phyloP scores from a whole-genome alignment of 345 rosid genomes.

The Arabis alpina region DNA sequence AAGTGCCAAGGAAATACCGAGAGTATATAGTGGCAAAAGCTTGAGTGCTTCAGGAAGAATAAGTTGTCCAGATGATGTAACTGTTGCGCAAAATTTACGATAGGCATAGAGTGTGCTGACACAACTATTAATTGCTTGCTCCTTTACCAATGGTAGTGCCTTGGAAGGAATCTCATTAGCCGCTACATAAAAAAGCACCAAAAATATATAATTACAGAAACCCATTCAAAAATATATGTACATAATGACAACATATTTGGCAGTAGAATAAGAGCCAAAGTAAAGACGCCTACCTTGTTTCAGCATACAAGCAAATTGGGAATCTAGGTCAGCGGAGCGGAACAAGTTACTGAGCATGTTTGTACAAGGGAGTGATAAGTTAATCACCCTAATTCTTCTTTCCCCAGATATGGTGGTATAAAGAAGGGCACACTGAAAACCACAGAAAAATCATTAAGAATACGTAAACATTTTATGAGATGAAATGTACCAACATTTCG shows the following conservation, averaged over 20 bases:
- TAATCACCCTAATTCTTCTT: constrained; percentile 93
- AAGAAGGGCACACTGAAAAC: constrained; percentile 88
- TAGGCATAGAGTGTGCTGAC: constrained; percentile 76
- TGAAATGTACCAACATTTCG: constrained; percentile 26
- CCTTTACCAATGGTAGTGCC: constrained; percentile 67
- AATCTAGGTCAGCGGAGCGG: constrained; percentile 94
- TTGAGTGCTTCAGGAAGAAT: constrained; percentile 98
- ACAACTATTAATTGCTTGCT: constrained; percentile 75
- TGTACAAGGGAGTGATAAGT: constrained; percentile 91
- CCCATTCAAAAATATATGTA: constrained; percentile 14
- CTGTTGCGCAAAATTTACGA: constrained; percentile 96
- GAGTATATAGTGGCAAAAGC: constrained; percentile 88
- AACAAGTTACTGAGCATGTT: constrained; percentile 85
- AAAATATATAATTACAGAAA: not conserved
- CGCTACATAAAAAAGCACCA: constrained; percentile 48
- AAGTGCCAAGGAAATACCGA: constrained; percentile 59
- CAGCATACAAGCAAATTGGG: constrained; percentile 91
- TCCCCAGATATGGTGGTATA: constrained; percentile 91
- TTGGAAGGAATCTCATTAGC: constrained; percentile 74
- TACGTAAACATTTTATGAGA: constrained; percentile 2
- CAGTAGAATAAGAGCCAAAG: constrained; percentile 12
- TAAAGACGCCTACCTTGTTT: constrained; percentile 71
- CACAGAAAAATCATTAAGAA: constrained; percentile 35
- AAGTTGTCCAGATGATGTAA: constrained; percentile 92
- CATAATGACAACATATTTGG: constrained; percentile 16